phyloP scores from a whole-genome alignment of 2,329 filamentous ascomycete species.

The Phaeophleospora eucalypticola region DNA sequence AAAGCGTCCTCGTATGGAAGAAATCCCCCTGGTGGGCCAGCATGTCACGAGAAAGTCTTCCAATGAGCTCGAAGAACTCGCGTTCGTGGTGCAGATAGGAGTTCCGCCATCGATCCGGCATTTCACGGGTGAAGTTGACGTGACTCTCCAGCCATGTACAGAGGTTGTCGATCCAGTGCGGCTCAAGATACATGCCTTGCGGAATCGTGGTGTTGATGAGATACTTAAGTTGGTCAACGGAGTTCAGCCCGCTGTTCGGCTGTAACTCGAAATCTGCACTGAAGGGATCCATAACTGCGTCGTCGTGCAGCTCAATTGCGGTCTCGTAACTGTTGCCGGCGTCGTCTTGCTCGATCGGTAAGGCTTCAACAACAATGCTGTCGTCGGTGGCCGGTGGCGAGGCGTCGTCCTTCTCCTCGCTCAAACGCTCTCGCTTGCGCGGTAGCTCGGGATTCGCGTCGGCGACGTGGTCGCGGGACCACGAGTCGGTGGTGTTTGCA shows the following conservation, averaged over 20 bases:
- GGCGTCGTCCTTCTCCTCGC: slow-evolving; percentile 32
- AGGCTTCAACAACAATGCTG: slow-evolving; percentile 25
- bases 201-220: background rate
- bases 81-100: slow-evolving; percentile 14
- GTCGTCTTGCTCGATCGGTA: slow-evolving; percentile 34
- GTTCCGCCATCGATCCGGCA: slow-evolving; percentile 10
- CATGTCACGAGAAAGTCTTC: background rate
- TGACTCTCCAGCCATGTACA: slow-evolving; percentile 18
- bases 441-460: slow-evolving; percentile 43
- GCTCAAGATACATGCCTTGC: slow-evolving; percentile 1
- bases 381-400: slow-evolving; percentile 23
- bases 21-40: slow-evolving; percentile 5
- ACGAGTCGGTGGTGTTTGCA: slow-evolving; percentile 16
- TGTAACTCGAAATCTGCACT: slow-evolving; percentile 13
- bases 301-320: slow-evolving; percentile 38
- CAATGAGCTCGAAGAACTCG: slow-evolving; percentile 19
- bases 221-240: slow-evolving; percentile 12
- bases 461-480: slow-evolving; percentile 40
- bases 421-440: slow-evolving; percentile 44
- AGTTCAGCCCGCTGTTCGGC: background rate
- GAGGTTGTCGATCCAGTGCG: slow-evolving; percentile 2
- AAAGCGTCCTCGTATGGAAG: background rate
- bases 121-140: slow-evolving; percentile 21
- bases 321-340: slow-evolving; percentile 36
- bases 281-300: slow-evolving; percentile 19